A percentile compares a stretch with the other conserved stretches of the same genome.
Evolutionary conservation across 1,139 yeast genomes (phyloP).

Genomic region (Blastobotrys malaysiensis): DNA sequence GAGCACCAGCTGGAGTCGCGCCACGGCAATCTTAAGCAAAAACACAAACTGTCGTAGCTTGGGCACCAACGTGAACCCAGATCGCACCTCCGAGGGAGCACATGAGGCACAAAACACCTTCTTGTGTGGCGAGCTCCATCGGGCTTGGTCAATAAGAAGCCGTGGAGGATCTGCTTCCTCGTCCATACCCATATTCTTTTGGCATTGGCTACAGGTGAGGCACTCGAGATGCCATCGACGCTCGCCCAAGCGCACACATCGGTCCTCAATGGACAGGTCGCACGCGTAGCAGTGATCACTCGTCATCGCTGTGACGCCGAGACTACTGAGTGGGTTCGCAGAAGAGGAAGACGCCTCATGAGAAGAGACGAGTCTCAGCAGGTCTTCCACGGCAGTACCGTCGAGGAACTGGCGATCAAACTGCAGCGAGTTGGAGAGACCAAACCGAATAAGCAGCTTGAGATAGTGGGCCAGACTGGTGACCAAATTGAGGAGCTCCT

Average conservation of each 20-base stretch:
- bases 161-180: conserved; percentile 5
- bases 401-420: conserved; percentile 56
- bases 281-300: conserved; percentile 77
- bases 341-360: conserved; percentile 41
- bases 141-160: conserved; percentile 28
- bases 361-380: conserved; percentile 48
- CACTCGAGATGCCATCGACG: conserved; percentile 81
- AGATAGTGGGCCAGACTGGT: conserved; percentile 92
- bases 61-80: conserved; percentile 60
- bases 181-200: conserved; percentile 5
- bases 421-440: conserved; percentile 68
- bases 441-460: conserved; percentile 75
- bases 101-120: conserved; percentile 55
- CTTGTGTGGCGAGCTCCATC: conserved; percentile 38
- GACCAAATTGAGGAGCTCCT: conserved; percentile 72
- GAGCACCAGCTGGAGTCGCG: conserved; percentile 71
- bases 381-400: conserved; percentile 57
- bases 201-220: conserved; percentile 47
- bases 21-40: conserved; percentile 75
- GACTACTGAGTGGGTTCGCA: conserved; percentile 28
- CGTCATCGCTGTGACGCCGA: conserved; percentile 57
- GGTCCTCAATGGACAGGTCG: conserved; percentile 72
- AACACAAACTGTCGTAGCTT: conserved; percentile 69
- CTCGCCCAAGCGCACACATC: conserved; percentile 58
- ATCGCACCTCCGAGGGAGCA: conserved; percentile 42